Conservation (phyloP, 2,329 filamentous ascomycete species). For the Penicillium freii region DNA sequence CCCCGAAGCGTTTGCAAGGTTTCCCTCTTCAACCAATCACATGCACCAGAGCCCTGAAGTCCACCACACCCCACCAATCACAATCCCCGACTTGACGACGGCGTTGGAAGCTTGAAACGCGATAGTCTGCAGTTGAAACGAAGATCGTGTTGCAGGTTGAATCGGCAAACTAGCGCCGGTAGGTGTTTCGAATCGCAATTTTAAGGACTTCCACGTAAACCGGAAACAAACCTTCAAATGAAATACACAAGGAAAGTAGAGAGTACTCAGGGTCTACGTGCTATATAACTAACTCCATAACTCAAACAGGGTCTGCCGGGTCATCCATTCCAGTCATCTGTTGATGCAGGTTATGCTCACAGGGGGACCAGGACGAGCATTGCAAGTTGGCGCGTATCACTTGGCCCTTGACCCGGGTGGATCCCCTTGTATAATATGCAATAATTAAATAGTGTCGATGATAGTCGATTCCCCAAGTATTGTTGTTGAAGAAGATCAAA, state of each 20-base stretch:
- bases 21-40: conserved; percentile 17
- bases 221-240: not conserved
- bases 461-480: not conserved
- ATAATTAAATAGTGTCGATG: not conserved
- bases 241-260: not conserved
- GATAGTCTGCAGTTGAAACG: conserved; percentile 21
- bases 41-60: conserved; percentile 7
- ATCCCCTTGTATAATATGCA: not conserved
- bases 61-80: conserved; percentile 22
- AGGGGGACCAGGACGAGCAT: conserved; percentile 11
- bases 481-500: not conserved
- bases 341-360: not conserved
- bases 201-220: not conserved
- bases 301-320: conserved; percentile 16
- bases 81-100: conserved; percentile 5
- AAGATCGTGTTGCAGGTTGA: conserved; percentile 19
- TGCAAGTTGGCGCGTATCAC: conserved; percentile 2
- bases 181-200: not conserved
- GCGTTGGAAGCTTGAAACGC: conserved; percentile 22
- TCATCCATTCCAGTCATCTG: conserved; percentile 21
- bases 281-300: conserved; percentile 20
- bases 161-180: not conserved
- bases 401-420: conserved; percentile 8
- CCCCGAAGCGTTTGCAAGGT: not conserved
- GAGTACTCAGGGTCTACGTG: conserved; percentile 14